Evolutionary conservation across 2,329 filamentous ascomycete genomes (phyloP), one percentile per base, ranked within the genome.

Genomic region (Cladosporium sp.): DNA sequence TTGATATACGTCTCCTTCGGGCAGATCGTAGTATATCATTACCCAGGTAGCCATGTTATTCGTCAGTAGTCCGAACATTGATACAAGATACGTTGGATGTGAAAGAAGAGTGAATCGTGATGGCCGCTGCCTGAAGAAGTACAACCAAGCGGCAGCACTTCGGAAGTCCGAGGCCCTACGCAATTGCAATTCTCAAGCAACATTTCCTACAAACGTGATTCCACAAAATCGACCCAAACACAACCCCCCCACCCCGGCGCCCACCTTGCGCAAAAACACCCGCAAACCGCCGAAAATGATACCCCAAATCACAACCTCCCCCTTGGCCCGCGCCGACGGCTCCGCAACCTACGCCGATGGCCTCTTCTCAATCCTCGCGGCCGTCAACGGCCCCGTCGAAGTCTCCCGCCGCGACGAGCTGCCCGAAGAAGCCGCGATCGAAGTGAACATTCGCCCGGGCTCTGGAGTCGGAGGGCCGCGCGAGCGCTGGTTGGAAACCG

Each of bases 351-450:
- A 88, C 66, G 82, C 85, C 2, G 78, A 84, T 60, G 77, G 81
- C 51, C 87, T 89, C 42, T 95, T 90, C 69, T 85, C 84, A 38
- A 79, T 97, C 56, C 80, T 94, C 48, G 87, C 86, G 50, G 85
- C 88, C 12, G 89, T 95, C 58, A 97, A 95, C 69, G 93, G 92
- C 0, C 93, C 93, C 13, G 82, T 97, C 58, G 93, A 98, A 72
- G 88, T 92, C 13, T 83, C 84, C 59, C 82, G 91, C 62, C 83
- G 88, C 61, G 92, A 98, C 65, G 89, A 97, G 68, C 82, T 93
- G 58, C 86, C 93, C 7, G 91, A 95, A 69, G 90, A 96, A 72
- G 89, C 92, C 22, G 82, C 85, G 43, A 77, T 98, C 57, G 93
- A 97, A 69, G 88, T 98, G 51, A 83, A 92, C 65, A 81, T 98